Evolutionary conservation across 2,329 filamentous ascomycete species (phyloP), one percentile per base, ranked within the genome.

Genomic region (Pyricularia pennisetigena): DNA sequence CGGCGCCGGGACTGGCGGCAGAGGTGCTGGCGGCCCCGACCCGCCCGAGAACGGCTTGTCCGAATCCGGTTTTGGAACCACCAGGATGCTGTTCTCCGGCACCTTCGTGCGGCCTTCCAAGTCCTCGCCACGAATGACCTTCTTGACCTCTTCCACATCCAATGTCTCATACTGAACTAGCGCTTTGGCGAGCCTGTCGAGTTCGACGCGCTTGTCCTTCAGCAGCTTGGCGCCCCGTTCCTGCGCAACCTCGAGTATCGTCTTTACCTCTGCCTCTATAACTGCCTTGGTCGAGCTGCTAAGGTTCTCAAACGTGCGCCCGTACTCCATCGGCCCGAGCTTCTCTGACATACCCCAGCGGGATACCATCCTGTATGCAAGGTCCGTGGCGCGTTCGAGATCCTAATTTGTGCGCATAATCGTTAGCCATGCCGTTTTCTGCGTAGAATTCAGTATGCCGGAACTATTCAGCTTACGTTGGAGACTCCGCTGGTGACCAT

Each of bases 81-180:
- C 89, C 76, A 94, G 88, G 59, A 61, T 32, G 1, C 86, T 87
- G 24, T 84, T 80, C 67, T 82, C 78, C 24, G 86, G 83, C 70
- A 87, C 81, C 70, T 83, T 85, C 66, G 92, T 79, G 70, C 92
- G 91, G 64, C 86, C 85, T 0, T 88, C 83, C 54, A 99, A 82
- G 75, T 91, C 90, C 80, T 97, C 93, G 49, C 95, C 95, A 67
- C 86, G 87, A 71, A 99, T 89, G 6, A 98, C 92, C 81, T 91
- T 92, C 78, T 94, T 88, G 71, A 98, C 96, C 78, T 99, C 95
- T 3, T 90, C 88, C 78, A 90, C 91, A 77, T 91, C 90, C 67
- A 99, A 81, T 0, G 93, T 97, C 82, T 99, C 95, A 78, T 97
- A 98, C 78, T 97, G 90, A 41, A 99, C 88, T 10, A 99, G 84